Conservation (phyloP, 2,329 filamentous ascomycete genomes). For the Annulohypoxylon truncatum region DNA sequence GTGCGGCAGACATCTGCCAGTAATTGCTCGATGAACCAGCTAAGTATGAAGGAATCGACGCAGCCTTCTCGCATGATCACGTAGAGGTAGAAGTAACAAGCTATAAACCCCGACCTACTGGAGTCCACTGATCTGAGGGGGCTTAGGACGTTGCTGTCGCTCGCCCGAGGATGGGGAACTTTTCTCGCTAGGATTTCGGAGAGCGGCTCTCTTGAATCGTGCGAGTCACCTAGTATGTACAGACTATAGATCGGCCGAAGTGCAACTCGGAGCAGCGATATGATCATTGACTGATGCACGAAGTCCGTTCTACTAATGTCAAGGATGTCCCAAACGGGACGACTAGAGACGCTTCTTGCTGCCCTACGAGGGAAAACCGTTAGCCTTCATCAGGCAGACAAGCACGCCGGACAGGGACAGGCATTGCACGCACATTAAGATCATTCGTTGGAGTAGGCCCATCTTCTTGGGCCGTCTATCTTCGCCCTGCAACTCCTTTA, state of each 20-base stretch:
- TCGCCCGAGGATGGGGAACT: constrained; percentile 39
- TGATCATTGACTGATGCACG: constrained; percentile 59
- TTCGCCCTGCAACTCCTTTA: constrained; percentile 49
- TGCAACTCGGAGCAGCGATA: constrained; percentile 58
- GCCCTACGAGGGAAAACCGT: constrained; percentile 50
- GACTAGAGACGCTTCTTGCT: constrained; percentile 54
- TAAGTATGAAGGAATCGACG: constrained; percentile 58
- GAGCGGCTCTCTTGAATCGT: constrained; percentile 44
- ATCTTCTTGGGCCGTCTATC: constrained; percentile 46
- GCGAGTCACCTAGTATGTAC: constrained; percentile 43
- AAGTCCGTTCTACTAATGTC: constrained; percentile 54
- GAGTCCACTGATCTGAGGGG: constrained; percentile 48
- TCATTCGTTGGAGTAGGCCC: constrained; percentile 57
- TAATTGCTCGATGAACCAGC: constrained; percentile 60
- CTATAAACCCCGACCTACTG: constrained; percentile 59
- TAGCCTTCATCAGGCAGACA: constrained; percentile 27
- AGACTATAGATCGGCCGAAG: constrained; percentile 55
- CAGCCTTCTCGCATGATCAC: constrained; percentile 57
- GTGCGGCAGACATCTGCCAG: constrained; percentile 58
- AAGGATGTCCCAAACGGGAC: constrained; percentile 53
- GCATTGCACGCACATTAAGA: constrained; percentile 53
- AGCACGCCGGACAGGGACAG: not conserved
- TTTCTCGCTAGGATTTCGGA: constrained; percentile 46
- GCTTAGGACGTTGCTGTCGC: constrained; percentile 33
- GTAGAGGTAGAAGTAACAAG: constrained; percentile 61